Evolutionary conservation across 2,329 filamentous ascomycete species (phyloP), one percentile per base, ranked within the genome.

Genomic region (Helotiales sp.): DNA sequence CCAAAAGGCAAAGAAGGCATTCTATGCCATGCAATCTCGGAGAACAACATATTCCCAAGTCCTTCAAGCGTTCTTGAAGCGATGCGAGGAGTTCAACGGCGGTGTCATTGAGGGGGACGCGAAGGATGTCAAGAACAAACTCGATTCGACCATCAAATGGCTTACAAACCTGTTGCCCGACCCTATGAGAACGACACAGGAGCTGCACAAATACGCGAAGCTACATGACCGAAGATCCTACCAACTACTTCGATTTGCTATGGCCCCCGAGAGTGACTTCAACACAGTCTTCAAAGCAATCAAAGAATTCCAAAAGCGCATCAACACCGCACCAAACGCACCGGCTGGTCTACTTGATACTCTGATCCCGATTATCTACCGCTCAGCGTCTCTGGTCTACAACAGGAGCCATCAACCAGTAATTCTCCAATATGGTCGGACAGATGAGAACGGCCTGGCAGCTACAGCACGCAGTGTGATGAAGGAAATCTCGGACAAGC

Each of bases 351-450:
- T 96, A 55, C 81, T 96, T 3, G 93, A 97, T 40, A 96, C 93
- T 0, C 78, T 99, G 28, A 87, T 90, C 6, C 91, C 93, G 5
- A 83, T 99, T 17, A 82, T 98, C 4, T 97, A 97, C 77, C 89
- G 93, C 50, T 90, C 90, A 63, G 91, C 93, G 37, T 89, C 93
- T 66, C 85, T 99, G 70, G 87, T 97, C 71, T 97, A 96, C 82
- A 99, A 97, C 81, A 90, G 92, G 75, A 98, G 95, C 77, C 94
- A 99, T 77, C 89, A 99, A 20, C 89, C 94, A 2, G 89, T 93
- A 0, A 95, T 98, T 70, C 92, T 98, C 82, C 90, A 93, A 66
- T 92, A 91, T 75, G 93, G 94, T 11, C 90, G 93, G 74, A 94
- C 89, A 10, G 91, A 97, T 75, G 91, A 94, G 75, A 88, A 91